Evolutionary conservation across 345 rosid species (phyloP).

Genomic region (Sonneratia caseolaris): DNA sequence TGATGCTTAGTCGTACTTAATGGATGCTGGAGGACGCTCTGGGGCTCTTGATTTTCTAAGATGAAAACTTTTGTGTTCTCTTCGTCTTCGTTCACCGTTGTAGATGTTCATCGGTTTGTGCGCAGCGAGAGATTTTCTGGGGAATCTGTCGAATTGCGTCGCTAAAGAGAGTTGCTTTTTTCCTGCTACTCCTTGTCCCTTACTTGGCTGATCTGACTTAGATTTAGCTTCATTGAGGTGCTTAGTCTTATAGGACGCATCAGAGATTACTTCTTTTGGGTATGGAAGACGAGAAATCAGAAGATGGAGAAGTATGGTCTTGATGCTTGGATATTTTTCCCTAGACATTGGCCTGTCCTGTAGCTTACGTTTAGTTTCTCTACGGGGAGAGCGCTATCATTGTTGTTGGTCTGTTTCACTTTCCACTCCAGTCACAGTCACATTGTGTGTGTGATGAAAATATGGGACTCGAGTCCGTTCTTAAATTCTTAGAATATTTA

Average conservation of each 20-base stretch:
- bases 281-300: not conserved
- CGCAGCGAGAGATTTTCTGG: not conserved
- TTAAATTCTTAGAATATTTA: no score
- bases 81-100: not conserved
- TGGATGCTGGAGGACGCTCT: not conserved
- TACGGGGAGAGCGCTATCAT: no score
- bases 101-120: not conserved
- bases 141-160: not conserved
- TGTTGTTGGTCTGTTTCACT: not conserved
- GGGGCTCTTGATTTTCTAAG: not conserved
- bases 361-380: no score
- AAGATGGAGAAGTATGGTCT: no score
- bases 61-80: not conserved
- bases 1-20: not conserved
- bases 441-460: not conserved
- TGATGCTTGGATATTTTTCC: not conserved
- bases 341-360: not conserved
- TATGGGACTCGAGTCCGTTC: not conserved
- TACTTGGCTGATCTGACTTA: not conserved
- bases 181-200: not conserved
- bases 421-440: not conserved
- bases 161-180: not conserved
- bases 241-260: not conserved
- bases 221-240: not conserved
- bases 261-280: not conserved